Evolutionary conservation across 495 filamentous ascomycete genomes (phyloP), one percentile per base, ranked within the genome.

Genomic region (Corynascus novoguineensis): DNA sequence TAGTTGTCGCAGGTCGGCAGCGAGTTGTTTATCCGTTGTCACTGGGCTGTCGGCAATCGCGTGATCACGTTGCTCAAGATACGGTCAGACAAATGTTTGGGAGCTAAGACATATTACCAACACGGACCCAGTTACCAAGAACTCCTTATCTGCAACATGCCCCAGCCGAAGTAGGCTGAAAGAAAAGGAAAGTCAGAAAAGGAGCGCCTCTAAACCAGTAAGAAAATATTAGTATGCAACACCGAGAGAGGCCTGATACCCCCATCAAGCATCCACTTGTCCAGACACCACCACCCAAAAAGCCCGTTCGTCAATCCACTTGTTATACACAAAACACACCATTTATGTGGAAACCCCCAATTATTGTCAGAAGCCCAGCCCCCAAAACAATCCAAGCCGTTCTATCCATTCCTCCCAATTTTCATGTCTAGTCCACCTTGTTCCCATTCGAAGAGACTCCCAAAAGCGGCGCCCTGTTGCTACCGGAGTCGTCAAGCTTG

Each of bases 371-470:
- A 52, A 40, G 22, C 50, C 37, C 34, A 28, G 35, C 35, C 50
- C 50, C n/a, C 34, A 31, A 34, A 21, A 21, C 31, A 14, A 15
- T 17, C 17, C 17, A 44, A 24, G 14, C 24, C 34, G 15, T 19
- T 28, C 25, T 21, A 37, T 35, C 5, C 47, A 50, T 11, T 17
- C 40, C 40, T 22, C 12, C 40, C 40, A 38, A 38, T 12, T 40
- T 19, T 31, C 54, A 22, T 40, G 5, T 46, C 51, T 55, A 60
- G 28, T 64, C 61, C 3, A 29, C 49, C 58, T 61, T 64, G 35
- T 42, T 46, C 14, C 42, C 55, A n/a, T 45, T 58, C 6, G 45
- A 34, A 0, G 21, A 15, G 27, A 15, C 45, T 14, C 54, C 50
- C 1, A 48, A 32, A 1, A 57, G 22, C 50, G 59, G 44, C 17